Evolutionary conservation across 2,329 filamentous ascomycete species (phyloP).

Genomic region (Fusarium nisikadoi): DNA sequence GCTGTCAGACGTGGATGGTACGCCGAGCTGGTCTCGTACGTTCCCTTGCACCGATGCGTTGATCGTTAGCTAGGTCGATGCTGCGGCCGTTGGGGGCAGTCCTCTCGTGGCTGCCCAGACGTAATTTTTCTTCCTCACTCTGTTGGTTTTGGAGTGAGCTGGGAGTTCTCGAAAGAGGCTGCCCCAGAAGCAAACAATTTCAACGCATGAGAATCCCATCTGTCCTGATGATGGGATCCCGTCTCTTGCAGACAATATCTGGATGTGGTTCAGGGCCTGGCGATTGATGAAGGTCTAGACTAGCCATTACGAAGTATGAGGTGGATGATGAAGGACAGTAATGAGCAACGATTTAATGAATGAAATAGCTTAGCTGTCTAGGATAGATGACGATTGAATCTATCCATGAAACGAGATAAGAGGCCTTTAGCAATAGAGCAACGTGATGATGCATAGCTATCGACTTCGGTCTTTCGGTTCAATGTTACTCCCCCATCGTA

Average conservation of each 20-base stretch:
- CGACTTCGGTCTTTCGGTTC: not conserved
- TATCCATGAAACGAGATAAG: slow-evolving; percentile 51
- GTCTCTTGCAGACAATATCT: slow-evolving; percentile 39
- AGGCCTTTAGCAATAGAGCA: not conserved
- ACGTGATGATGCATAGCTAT: not conserved
- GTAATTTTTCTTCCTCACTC: slow-evolving; percentile 42
- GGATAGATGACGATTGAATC: slow-evolving; percentile 66
- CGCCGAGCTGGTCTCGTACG: slow-evolving; percentile 59
- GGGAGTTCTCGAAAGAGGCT: slow-evolving; percentile 23
- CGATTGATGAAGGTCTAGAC: slow-evolving; percentile 45
- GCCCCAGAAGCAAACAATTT: slow-evolving; percentile 26
- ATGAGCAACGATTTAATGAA: slow-evolving; percentile 36
- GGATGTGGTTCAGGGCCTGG: slow-evolving; percentile 47
- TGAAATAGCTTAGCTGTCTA: slow-evolving; percentile 34
- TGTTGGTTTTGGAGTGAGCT: slow-evolving; percentile 47
- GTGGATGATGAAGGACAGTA: slow-evolving; percentile 40
- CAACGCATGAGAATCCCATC: slow-evolving; percentile 41
- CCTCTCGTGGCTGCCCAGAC: slow-evolving; percentile 44
- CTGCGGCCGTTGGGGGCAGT: slow-evolving; percentile 59
- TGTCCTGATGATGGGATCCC: slow-evolving; percentile 36
- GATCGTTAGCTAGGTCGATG: slow-evolving; percentile 62
- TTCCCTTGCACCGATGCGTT: slow-evolving; percentile 34
- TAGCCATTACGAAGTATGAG: slow-evolving; percentile 48
- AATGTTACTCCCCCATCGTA: not conserved
- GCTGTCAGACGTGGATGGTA: slow-evolving; percentile 47